Evolutionary conservation across 2,329 filamentous ascomycete species (phyloP).

Genomic region (Fusarium burgessii): DNA sequence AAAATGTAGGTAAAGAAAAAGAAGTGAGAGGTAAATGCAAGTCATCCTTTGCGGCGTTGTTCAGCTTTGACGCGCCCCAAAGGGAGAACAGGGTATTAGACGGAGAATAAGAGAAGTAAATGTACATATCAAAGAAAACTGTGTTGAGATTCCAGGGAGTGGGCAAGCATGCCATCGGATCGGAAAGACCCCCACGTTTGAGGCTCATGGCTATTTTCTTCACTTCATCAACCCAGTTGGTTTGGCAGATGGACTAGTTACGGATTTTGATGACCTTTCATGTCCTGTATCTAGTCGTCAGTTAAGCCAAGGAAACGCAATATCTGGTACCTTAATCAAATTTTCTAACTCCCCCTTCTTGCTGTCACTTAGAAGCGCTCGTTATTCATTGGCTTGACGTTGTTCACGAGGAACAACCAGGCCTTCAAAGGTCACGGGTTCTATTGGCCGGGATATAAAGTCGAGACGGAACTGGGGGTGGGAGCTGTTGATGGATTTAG

Average conservation of each 20-base stretch:
- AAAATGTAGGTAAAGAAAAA: slow-evolving; percentile 6
- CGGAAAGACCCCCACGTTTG: background rate
- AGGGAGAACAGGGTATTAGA: slow-evolving; percentile 13
- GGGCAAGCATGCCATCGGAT: background rate
- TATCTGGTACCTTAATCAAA: background rate
- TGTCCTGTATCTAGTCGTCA: background rate
- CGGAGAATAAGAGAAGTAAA: background rate
- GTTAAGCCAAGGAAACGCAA: background rate
- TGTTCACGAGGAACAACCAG: slow-evolving; percentile 31
- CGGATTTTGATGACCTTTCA: background rate
- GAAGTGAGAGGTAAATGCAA: background rate
- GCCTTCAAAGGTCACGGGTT: slow-evolving; percentile 8
- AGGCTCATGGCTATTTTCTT: slow-evolving; percentile 3
- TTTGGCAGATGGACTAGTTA: background rate
- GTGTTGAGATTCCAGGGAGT: background rate
- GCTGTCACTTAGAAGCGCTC: slow-evolving; percentile 41
- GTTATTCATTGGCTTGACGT: slow-evolving; percentile 37
- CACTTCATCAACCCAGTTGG: background rate
- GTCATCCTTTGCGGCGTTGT: slow-evolving; percentile 15
- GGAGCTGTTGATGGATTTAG: slow-evolving; percentile 32
- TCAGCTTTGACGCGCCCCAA: slow-evolving; percentile 32
- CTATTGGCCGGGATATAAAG: slow-evolving; percentile 39
- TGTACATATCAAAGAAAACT: background rate
- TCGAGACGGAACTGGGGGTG: background rate
- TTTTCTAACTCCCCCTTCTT: background rate